Conservation (phyloP, 2,329 filamentous ascomycete genomes). For the Aspergillus vadensis region DNA sequence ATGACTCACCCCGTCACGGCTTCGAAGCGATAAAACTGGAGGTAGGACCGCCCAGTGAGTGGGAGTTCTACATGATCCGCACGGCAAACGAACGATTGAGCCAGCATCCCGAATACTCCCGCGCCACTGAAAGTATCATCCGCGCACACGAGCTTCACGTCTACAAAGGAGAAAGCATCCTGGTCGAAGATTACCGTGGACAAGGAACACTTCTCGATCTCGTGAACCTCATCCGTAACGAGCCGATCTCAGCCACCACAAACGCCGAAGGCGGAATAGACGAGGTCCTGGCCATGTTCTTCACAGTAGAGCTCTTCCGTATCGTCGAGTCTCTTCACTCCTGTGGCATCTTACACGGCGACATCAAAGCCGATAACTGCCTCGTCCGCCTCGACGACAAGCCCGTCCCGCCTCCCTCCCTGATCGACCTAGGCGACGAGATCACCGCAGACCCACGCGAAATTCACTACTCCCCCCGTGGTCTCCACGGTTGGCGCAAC, state of each 20-base stretch:
- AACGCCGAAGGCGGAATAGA: slow-evolving; percentile 71
- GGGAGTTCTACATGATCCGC: slow-evolving; percentile 97
- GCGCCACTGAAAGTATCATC: slow-evolving; percentile 76
- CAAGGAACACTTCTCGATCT: slow-evolving; percentile 95
- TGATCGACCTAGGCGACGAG: slow-evolving; percentile 32
- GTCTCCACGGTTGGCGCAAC: slow-evolving; percentile 73
- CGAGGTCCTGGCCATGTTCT: slow-evolving; percentile 91
- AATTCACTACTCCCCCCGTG: slow-evolving; percentile 70
- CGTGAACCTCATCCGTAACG: slow-evolving; percentile 79
- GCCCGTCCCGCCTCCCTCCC: slow-evolving; percentile 29
- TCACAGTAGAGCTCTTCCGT: slow-evolving; percentile 85
- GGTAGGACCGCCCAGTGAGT: slow-evolving; percentile 73
- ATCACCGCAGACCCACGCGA: slow-evolving; percentile 27
- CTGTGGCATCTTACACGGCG: slow-evolving; percentile 81
- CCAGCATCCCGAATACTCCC: slow-evolving; percentile 55
- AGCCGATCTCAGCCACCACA: slow-evolving; percentile 54
- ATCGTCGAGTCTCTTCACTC: slow-evolving; percentile 84
- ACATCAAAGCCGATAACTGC: slow-evolving; percentile 94
- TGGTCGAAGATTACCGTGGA: slow-evolving; percentile 82
- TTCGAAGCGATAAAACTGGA: slow-evolving; percentile 96
- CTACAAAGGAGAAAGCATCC: slow-evolving; percentile 84
- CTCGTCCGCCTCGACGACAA: slow-evolving; percentile 75
- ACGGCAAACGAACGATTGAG: slow-evolving; percentile 76
- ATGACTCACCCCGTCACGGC: slow-evolving; percentile 49
- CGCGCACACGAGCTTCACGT: slow-evolving; percentile 88